Conservation (phyloP, 2,329 filamentous ascomycete species). For the Scedosporium boydii region DNA sequence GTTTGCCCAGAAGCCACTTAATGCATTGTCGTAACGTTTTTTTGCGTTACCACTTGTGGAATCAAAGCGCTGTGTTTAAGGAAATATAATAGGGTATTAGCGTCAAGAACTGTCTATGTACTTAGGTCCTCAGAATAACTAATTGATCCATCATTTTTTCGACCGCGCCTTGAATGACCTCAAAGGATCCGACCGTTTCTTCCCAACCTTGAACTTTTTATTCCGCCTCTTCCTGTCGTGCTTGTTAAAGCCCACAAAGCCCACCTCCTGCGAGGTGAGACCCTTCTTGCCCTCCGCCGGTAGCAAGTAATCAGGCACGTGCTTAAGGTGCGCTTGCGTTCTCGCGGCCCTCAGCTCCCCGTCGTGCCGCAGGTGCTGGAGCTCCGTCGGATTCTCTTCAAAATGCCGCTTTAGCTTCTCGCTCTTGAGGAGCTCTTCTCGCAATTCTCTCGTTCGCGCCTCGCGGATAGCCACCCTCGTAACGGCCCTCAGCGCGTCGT, state of each 20-base stretch:
- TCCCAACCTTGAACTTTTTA: slow-evolving; percentile 37
- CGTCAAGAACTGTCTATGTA: background rate
- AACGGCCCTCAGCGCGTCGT: slow-evolving; percentile 81
- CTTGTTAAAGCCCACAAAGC: slow-evolving; percentile 64
- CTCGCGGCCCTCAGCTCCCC: slow-evolving; percentile 74
- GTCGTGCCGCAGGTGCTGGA: slow-evolving; percentile 83
- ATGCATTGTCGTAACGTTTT: background rate
- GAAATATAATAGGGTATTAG: background rate
- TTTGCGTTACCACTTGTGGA: background rate
- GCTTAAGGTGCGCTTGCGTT: slow-evolving; percentile 81
- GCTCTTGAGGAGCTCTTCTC: slow-evolving; percentile 82
- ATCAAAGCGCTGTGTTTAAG: background rate
- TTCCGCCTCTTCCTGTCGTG: slow-evolving; percentile 37
- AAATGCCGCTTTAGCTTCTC: slow-evolving; percentile 94
- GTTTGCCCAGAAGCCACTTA: background rate
- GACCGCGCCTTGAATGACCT: slow-evolving; percentile 72
- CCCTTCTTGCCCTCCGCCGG: slow-evolving; percentile 67
- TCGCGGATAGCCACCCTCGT: slow-evolving; percentile 85
- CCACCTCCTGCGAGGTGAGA: slow-evolving; percentile 56
- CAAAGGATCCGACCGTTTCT: slow-evolving; percentile 71
- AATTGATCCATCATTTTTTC: slow-evolving; percentile 23
- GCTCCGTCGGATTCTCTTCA: slow-evolving; percentile 88
- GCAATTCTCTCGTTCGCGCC: slow-evolving; percentile 77
- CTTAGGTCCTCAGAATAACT: background rate
- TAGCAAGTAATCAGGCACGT: slow-evolving; percentile 88